Evolutionary conservation across 23 red algal species (phyloP).

Genomic region (Agarophyton chilense): DNA sequence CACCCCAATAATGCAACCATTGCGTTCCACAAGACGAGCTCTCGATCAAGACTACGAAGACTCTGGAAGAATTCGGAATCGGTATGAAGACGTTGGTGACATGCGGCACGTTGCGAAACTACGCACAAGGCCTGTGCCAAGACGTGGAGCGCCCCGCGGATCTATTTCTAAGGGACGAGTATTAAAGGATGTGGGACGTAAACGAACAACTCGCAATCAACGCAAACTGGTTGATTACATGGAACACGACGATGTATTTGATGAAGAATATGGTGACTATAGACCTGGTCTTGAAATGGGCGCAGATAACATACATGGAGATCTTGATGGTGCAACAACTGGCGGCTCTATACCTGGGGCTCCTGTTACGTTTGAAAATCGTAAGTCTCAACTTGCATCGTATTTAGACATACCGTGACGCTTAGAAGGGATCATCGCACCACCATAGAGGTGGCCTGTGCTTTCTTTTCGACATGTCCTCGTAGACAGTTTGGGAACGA

Average conservation of each 20-base stretch:
- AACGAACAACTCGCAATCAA: neutral
- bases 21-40: neutral
- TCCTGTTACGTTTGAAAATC: neutral
- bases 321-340: neutral
- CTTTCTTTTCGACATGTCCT: no score
- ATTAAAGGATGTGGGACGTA: constrained; percentile 1
- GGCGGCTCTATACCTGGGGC: constrained; percentile 5
- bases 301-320: neutral
- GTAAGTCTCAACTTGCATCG: neutral
- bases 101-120: neutral
- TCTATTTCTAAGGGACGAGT: neutral
- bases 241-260: neutral
- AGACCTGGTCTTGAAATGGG: neutral
- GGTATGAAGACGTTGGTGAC: neutral
- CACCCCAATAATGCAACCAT: neutral
- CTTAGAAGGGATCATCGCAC: neutral
- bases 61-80: neutral
- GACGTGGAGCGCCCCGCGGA: neutral
- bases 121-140: neutral
- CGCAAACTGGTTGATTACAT: neutral
- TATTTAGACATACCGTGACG: neutral
- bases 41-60: neutral
- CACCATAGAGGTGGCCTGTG: no score
- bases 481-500: no score
- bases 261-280: neutral